Evolutionary conservation across 2,329 filamentous ascomycete genomes (phyloP).

Genomic region (Epichloe typhina): DNA sequence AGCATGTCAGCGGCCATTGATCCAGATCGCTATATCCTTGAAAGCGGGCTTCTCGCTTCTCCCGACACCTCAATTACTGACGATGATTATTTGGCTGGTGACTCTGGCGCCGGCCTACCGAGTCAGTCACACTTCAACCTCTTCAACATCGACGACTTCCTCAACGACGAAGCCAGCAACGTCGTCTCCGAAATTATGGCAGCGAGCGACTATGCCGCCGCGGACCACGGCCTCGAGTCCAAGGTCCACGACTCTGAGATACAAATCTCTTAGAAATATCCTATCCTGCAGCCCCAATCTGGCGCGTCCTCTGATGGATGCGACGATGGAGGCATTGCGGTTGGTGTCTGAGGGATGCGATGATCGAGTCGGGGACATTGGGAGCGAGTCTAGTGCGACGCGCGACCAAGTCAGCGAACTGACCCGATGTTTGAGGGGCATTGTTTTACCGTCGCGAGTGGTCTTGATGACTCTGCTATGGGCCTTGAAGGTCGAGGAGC

Average conservation of each 20-base stretch:
- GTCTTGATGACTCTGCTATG: slow-evolving; percentile 34
- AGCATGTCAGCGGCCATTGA: slow-evolving; percentile 53
- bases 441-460: slow-evolving; percentile 32
- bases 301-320: slow-evolving; percentile 62
- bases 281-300: slow-evolving; percentile 61
- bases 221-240: slow-evolving; percentile 38
- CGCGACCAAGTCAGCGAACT: slow-evolving; percentile 23
- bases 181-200: slow-evolving; percentile 34
- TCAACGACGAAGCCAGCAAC: slow-evolving; percentile 37
- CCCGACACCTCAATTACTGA: slow-evolving; percentile 53
- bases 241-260: slow-evolving; percentile 44
- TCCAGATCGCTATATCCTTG: slow-evolving; percentile 63
- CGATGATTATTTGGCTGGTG: slow-evolving; percentile 53
- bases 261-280: slow-evolving; percentile 49
- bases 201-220: slow-evolving; percentile 36
- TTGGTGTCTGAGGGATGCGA: slow-evolving; percentile 48
- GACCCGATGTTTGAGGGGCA: slow-evolving; percentile 23
- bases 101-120: slow-evolving; percentile 37
- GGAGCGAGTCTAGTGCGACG: slow-evolving; percentile 21
- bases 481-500: slow-evolving; percentile 30
- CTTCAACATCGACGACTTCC: slow-evolving; percentile 41
- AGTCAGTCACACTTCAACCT: slow-evolving; percentile 27
- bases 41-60: slow-evolving; percentile 63
- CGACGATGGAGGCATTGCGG: slow-evolving; percentile 62
- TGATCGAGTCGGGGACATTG: slow-evolving; percentile 28